Base-by-base conservation (phyloP, 73 alveolate genomes). In the Uronychia binucleata region DNA sequence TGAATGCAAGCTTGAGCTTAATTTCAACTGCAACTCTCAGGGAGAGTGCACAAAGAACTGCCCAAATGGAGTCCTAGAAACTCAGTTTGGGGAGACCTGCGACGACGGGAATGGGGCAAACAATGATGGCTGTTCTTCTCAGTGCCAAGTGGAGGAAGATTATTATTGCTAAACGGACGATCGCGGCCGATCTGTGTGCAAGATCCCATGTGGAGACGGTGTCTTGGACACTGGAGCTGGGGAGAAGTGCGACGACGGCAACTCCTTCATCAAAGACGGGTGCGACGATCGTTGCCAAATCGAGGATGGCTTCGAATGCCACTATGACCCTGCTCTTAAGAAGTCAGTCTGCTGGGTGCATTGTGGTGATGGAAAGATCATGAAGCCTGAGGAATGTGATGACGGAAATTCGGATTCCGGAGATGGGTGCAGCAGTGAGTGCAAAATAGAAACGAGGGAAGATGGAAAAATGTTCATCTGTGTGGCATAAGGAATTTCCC, bases 101-200 rank as follows among this genome's bases (percentile, higher is more conserved):
- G 91, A 67, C 30, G 95, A 92, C 58, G 95, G 95, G 1, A 85
- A 92, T 57, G 76, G 74, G 67, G 28, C 77, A 0, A 92, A 78
- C 60, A 88, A 86, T 1, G 97, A 91, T 88, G 96, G 96, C 19
- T 91, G 96, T 57, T 60, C 80, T 78, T 34, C 77, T 0, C 1
- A 59, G 0, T 87, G 96, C 76, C 0, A 59, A 27, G 30, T 89
- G 1, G 95, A 85, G 75, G 57, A 77, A 46, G 5, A 46, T 19
- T 46, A 46, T 46, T 46, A 19, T 11, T 46, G 67, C 19, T 46
- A 28, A 30, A 30, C 19, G 31, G 29, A 27, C 29, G 57, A 58
- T 11, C n/a, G 19, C 19, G n/a, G 67, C 30, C 5, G 5, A 11
- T 46, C 67, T 11, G 19, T 19, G 5, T 76, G 85, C 26, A 33